Percentiles rank a stretch among this genome's conserved stretches.
phyloP scores from a whole-genome alignment of 2,329 filamentous ascomycete species.

The Pseudogymnoascus sp. region DNA sequence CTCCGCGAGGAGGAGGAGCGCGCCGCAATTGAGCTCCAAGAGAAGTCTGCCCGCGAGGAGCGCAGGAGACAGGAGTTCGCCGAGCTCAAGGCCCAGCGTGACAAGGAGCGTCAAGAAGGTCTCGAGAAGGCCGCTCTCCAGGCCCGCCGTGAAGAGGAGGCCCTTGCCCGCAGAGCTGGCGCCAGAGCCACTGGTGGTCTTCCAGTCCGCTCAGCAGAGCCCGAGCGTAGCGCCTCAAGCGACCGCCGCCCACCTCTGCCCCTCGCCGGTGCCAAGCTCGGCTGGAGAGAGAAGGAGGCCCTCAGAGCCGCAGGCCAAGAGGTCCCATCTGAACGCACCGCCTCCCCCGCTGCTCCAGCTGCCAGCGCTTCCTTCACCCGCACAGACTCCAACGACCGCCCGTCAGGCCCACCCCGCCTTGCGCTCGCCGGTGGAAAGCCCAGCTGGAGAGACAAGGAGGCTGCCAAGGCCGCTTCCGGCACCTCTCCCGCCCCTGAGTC shows the following conservation, averaged over 20 bases:
- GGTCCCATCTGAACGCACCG: slow-evolving; percentile 29
- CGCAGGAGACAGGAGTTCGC: slow-evolving; percentile 65
- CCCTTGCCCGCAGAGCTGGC: slow-evolving; percentile 63
- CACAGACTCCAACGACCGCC: slow-evolving; percentile 36
- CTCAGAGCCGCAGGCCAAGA: slow-evolving; percentile 32
- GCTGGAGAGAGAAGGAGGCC: slow-evolving; percentile 68
- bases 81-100: slow-evolving; percentile 57
- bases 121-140: slow-evolving; percentile 60
- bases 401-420: slow-evolving; percentile 45
- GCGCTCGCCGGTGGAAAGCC: slow-evolving; percentile 42
- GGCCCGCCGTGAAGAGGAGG: slow-evolving; percentile 79
- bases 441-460: slow-evolving; percentile 53
- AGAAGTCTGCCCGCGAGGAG: slow-evolving; percentile 71
- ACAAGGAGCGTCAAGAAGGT: slow-evolving; percentile 59
- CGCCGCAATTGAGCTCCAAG: slow-evolving; percentile 71
- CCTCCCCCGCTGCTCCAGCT: slow-evolving; percentile 21
- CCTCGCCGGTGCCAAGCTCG: slow-evolving; percentile 54
- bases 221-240: slow-evolving; percentile 37
- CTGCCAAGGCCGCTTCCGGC: slow-evolving; percentile 36
- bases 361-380: slow-evolving; percentile 29
- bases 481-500: slow-evolving; percentile 17
- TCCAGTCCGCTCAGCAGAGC: slow-evolving; percentile 30
- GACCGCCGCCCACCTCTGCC: slow-evolving; percentile 52
- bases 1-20: slow-evolving; percentile 81
- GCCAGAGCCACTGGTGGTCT: slow-evolving; percentile 47